Percentiles rank a stretch among this genome's conserved stretches.
Conservation (phyloP, 768 basidiomycete genomes). For the Russula ochroleuca region DNA sequence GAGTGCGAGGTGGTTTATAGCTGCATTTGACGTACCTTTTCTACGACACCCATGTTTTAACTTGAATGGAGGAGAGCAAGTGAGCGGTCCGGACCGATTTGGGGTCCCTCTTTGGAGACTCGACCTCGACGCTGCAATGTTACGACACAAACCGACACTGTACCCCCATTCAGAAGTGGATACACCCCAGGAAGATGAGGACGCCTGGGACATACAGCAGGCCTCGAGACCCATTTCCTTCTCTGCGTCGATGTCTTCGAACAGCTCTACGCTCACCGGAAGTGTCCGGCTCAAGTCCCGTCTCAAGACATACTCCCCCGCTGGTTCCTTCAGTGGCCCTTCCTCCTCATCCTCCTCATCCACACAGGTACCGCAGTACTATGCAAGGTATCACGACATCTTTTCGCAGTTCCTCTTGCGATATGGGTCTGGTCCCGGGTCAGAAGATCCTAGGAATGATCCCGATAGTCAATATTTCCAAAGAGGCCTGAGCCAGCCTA, state of each 20-base stretch:
- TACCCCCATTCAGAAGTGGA: constrained; percentile 61
- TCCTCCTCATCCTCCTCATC: constrained; percentile 32
- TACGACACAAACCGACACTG: constrained; percentile 60
- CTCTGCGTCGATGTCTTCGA: constrained; percentile 24
- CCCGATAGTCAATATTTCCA: constrained; percentile 83
- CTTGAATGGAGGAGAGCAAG: not conserved
- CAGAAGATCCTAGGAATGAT: constrained; percentile 68
- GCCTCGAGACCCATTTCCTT: constrained; percentile 29
- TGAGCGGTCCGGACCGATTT: constrained; percentile 11
- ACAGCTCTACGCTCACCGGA: constrained; percentile 19
- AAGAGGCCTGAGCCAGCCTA: constrained; percentile 60
- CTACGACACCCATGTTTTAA: constrained; percentile 97
- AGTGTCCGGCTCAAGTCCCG: constrained; percentile 29
- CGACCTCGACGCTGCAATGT: not conserved
- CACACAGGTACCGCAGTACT: constrained; percentile 32
- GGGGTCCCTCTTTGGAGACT: not conserved
- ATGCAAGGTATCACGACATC: constrained; percentile 51
- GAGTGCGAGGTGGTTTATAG: not conserved
- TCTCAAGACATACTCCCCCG: constrained; percentile 25
- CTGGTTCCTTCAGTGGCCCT: constrained; percentile 29
- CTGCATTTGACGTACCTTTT: constrained; percentile 56
- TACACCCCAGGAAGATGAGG: constrained; percentile 47
- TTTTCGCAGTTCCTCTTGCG: constrained; percentile 78
- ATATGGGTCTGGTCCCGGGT: constrained; percentile 60
- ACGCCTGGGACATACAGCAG: constrained; percentile 38